Evolutionary conservation across 768 basidiomycete genomes (phyloP).

Genomic region (Auricularia heimuer): DNA sequence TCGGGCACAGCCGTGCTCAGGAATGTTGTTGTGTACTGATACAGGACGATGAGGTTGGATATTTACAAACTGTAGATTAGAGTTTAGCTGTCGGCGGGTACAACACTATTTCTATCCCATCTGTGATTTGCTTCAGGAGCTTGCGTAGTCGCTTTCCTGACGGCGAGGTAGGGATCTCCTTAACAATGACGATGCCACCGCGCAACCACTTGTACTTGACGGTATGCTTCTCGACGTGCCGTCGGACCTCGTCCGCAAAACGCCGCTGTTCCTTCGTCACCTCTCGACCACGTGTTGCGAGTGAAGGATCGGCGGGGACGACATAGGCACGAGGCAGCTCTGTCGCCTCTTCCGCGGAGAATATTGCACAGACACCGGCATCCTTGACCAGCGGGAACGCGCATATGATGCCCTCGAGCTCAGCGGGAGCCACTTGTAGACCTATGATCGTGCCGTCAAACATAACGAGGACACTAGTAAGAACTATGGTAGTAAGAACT

Average conservation of each 20-base stretch:
- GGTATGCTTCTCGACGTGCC: conserved; percentile 9
- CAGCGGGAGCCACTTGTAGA: conserved; percentile 3
- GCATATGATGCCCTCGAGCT: conserved; percentile 13
- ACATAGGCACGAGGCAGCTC: conserved; percentile 16
- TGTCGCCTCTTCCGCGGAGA: conserved; percentile 12
- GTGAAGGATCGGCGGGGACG: background rate
- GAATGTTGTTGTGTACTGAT: too few species aligned
- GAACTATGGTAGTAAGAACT: background rate
- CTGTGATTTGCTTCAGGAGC: background rate
- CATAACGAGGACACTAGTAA: background rate
- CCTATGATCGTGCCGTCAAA: background rate
- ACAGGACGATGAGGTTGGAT: background rate
- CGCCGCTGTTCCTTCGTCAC: conserved; percentile 5
- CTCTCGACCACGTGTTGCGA: background rate
- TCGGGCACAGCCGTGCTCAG: background rate
- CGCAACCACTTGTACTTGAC: conserved; percentile 13
- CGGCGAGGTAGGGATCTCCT: conserved; percentile 11
- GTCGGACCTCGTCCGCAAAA: conserved; percentile 3
- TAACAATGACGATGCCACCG: conserved; percentile 11
- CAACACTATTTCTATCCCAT: background rate
- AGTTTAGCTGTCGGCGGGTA: background rate
- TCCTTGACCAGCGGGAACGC: conserved; percentile 12
- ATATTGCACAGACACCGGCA: conserved; percentile 13
- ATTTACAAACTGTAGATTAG: background rate
- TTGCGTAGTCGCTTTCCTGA: conserved; percentile 3